Base-by-base conservation (phyloP, 176 grass and related monocot genomes). In the Oryza brachyantha region DNA sequence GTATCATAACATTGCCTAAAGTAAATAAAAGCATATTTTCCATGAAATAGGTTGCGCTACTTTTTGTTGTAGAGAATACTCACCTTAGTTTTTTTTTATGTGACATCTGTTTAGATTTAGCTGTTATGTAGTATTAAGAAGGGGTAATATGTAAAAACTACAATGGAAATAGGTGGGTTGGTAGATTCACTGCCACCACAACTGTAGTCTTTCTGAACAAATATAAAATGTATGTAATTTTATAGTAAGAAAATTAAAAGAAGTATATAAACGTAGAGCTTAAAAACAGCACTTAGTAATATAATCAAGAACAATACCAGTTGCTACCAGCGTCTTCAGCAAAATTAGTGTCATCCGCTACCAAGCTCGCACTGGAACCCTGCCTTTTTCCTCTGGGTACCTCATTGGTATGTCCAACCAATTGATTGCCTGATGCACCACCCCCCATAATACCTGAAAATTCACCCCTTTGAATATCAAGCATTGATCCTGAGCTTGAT, bases 401-500 rank as follows among this genome's bases (percentile, higher is more conserved):
- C 31, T 94, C 92, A 74, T 48, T 89, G 45, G 38, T 62, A 79
- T 65, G 84, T 29, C 82, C 85, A 66, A 74, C 72, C 39, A 90
- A 68, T 41, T 79, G 66, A 68, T 86, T 83, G 25, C 81, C 37
- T 0, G 80, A 88, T 61, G 29, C 14, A 82, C 82, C 77, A 16
- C 79, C 64, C 72, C 88, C 73, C 22, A 74, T 79, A 74, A 85
- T 59, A 71, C 91, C 85, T 69, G 83, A 48, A 64, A 84, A 78
- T 9, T 96, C 85, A 63, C 85, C 88, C 75, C 82, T 95, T 76
- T 96, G 88, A 79, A 89, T 79, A 80, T 87, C 96, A 87, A 93
- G 67, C 61, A 88, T 87, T 46, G 86, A 62, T 57, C 74, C 88
- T 71, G 90, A 88, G 78, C 66, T 83, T 74, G 93, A 88, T 74